phyloP scores from a whole-genome alignment of 805 yeast species.

The Hanseniaspora lachancei region DNA sequence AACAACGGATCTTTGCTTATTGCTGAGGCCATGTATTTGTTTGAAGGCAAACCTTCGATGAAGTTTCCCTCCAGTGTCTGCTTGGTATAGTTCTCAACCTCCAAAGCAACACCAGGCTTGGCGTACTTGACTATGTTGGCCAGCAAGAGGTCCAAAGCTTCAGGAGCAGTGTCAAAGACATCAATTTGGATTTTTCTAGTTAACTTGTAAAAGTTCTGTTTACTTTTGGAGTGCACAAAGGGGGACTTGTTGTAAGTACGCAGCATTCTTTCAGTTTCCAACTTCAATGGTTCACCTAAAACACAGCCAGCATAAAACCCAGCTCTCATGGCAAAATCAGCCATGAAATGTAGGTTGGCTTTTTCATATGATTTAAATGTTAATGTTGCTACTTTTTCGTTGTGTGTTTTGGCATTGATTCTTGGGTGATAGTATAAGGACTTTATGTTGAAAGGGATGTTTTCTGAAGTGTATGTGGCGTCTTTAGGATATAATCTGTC shows the following conservation, averaged over 20 bases:
- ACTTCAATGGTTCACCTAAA: conserved; percentile 55
- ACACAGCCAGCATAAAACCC: conserved; percentile 88
- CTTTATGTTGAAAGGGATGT: conserved; percentile 75
- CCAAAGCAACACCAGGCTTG: conserved; percentile 70
- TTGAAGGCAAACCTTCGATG: conserved; percentile 6
- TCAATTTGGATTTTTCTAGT: conserved; percentile 64
- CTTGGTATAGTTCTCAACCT: conserved; percentile 49
- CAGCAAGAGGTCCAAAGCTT: conserved; percentile 68
- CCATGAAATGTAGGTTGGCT: conserved; percentile 56
- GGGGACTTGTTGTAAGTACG: conserved; percentile 93
- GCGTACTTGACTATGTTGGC: conserved; percentile 66
- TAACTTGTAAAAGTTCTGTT: conserved; percentile 83
- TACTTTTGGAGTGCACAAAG: conserved; percentile 84
- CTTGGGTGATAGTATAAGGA: conserved; percentile 72
- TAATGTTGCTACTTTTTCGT: conserved; percentile 66
- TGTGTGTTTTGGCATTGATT: conserved; percentile 50
- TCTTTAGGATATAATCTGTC: conserved; percentile 16
- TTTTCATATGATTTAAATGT: conserved; percentile 60
- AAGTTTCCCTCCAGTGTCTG: conserved; percentile 34
- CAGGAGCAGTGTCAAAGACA: conserved; percentile 77
- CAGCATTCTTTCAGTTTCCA: conserved; percentile 60
- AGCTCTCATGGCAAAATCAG: conserved; percentile 78
- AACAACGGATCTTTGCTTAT: not conserved
- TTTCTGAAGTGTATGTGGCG: conserved; percentile 27
- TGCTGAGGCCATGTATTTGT: conserved; percentile 6